phyloP scores from a whole-genome alignment of 169 alveolate genomes.

The Plasmodium berghei region DNA sequence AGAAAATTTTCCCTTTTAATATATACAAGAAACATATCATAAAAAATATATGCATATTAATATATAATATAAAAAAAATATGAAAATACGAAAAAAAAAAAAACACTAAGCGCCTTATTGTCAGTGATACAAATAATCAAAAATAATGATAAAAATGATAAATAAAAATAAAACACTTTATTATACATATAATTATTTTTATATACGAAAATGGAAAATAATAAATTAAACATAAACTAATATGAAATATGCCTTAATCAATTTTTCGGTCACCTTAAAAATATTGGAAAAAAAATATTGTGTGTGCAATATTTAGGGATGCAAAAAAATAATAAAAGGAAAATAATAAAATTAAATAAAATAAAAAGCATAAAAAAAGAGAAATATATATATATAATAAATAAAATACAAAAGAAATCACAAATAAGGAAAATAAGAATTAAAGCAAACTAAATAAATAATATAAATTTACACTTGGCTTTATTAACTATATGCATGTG shows the following conservation, averaged over 20 bases:
- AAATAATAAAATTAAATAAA: background rate
- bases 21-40: too few species aligned
- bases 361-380: background rate
- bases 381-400: too few species aligned
- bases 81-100: background rate
- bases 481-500: too few species aligned
- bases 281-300: background rate
- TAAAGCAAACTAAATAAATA: background rate
- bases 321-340: background rate
- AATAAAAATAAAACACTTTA: too few species aligned
- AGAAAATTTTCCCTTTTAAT: too few species aligned
- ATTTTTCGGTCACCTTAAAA: slow-evolving; percentile 34
- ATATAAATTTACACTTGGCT: background rate
- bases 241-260: background rate
- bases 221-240: too few species aligned
- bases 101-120: too few species aligned
- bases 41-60: background rate
- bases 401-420: background rate
- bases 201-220: too few species aligned
- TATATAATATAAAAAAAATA: background rate
- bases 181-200: too few species aligned
- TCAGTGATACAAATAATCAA: too few species aligned
- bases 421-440: background rate
- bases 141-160: too few species aligned
- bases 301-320: background rate